Evolutionary conservation across 1,139 yeast genomes (phyloP).

Genomic region (Nakaseomyces kungkrabaensis): DNA sequence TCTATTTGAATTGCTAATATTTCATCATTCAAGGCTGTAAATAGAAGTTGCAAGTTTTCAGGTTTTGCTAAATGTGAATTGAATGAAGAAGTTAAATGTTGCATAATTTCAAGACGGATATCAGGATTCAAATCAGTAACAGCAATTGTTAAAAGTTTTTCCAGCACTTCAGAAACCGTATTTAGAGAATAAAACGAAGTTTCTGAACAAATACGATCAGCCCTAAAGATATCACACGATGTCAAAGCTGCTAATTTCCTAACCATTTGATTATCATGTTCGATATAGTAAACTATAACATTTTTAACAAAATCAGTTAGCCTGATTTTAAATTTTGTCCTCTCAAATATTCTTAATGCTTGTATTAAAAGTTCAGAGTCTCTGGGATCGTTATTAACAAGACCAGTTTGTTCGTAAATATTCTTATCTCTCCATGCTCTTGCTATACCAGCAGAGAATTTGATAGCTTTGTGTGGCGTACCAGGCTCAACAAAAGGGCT

Average conservation of each 20-base stretch:
- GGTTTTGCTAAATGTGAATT: constrained; percentile 94
- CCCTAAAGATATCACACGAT: constrained; percentile 66
- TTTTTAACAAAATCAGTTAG: constrained; percentile 80
- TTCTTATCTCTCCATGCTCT: constrained; percentile 67
- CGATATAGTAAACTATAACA: constrained; percentile 72
- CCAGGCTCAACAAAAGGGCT: constrained; percentile 82
- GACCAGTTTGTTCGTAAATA: constrained; percentile 49
- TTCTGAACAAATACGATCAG: constrained; percentile 79
- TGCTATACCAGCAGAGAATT: constrained; percentile 60
- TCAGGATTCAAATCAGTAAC: constrained; percentile 90
- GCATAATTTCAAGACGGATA: constrained; percentile 69
- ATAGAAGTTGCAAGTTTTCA: constrained; percentile 71
- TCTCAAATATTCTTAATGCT: constrained; percentile 50
- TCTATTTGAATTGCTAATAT: constrained; percentile 70
- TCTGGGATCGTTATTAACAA: constrained; percentile 26
- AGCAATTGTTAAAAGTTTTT: constrained; percentile 68
- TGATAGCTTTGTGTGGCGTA: constrained; percentile 51
- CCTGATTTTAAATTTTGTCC: constrained; percentile 66
- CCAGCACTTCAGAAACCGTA: constrained; percentile 79
- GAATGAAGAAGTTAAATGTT: constrained; percentile 61
- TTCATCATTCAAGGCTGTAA: constrained; percentile 89
- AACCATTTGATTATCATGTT: constrained; percentile 69
- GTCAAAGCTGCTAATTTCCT: constrained; percentile 81
- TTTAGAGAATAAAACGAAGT: constrained; percentile 74
- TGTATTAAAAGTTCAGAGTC: constrained; percentile 29